Evolutionary conservation across 768 basidiomycete species (phyloP).

Genomic region (Scleroderma citrinum): DNA sequence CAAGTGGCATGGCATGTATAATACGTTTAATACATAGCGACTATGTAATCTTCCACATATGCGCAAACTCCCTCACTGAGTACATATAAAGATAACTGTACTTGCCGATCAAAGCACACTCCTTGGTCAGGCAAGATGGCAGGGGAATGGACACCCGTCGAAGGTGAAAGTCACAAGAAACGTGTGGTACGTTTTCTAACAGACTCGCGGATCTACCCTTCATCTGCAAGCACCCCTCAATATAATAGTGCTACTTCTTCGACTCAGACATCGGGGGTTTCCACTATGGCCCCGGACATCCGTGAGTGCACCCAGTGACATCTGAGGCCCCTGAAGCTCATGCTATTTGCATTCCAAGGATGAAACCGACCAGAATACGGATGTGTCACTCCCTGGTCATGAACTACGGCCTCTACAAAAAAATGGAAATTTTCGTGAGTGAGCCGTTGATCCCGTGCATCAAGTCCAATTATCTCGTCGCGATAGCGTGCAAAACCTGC

Average conservation of each 20-base stretch:
- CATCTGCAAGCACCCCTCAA: slow-evolving; percentile 2
- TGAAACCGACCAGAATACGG: slow-evolving; percentile 97
- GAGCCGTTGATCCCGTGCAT: neutral
- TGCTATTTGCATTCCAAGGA: slow-evolving; percentile 39
- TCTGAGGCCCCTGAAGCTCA: neutral
- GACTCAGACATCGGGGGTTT: slow-evolving; percentile 99
- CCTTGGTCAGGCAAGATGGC: slow-evolving; percentile 23
- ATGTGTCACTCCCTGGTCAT: slow-evolving; percentile 99
- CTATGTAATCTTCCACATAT: too few relatives aligned
- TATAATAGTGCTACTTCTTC: slow-evolving; percentile 91
- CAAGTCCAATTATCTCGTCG: neutral
- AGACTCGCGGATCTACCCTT: slow-evolving; percentile 2
- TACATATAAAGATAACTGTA: too few relatives aligned
- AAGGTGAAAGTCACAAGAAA: slow-evolving; percentile 74
- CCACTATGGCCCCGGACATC: slow-evolving; percentile 97
- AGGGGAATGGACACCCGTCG: slow-evolving; percentile 50
- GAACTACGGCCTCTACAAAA: slow-evolving; percentile 99
- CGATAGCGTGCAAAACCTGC: slow-evolving; percentile 94
- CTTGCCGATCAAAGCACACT: neutral
- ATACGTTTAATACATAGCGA: too few relatives aligned
- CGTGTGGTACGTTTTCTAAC: slow-evolving; percentile 63
- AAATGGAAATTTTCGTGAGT: slow-evolving; percentile 99
- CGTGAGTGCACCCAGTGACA: slow-evolving; percentile 44
- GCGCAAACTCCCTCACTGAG: too few relatives aligned
- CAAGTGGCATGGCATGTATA: too few relatives aligned